Conservation (phyloP, 2,329 filamentous ascomycete species). For the Hypoxylon sp. region DNA sequence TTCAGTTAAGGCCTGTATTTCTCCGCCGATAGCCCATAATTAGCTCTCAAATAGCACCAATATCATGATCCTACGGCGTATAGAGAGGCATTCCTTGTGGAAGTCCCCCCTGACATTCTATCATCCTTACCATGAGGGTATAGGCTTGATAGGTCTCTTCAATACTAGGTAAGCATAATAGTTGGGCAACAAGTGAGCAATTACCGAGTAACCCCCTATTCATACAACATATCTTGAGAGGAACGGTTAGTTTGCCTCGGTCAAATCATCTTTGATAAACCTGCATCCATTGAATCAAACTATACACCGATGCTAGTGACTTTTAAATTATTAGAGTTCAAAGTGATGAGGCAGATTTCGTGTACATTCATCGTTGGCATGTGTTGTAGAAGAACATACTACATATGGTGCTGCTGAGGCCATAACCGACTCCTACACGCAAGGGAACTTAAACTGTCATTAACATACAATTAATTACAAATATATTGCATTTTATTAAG, state of each 20-base stretch:
- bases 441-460: background rate
- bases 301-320: too few species aligned
- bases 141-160: too few species aligned
- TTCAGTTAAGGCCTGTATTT: background rate
- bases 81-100: background rate
- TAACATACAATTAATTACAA: background rate
- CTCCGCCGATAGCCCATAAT: background rate
- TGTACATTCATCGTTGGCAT: background rate
- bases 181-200: too few species aligned
- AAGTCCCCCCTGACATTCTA: background rate
- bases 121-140: background rate
- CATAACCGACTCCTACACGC: background rate
- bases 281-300: too few species aligned
- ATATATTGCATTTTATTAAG: slow-evolving; percentile 1
- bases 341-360: too few species aligned
- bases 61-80: background rate
- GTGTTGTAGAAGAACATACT: background rate
- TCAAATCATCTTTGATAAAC: too few species aligned
- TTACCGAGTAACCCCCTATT: too few species aligned
- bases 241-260: too few species aligned
- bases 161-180: too few species aligned
- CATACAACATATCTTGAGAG: too few species aligned
- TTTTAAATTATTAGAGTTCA: too few species aligned
- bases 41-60: background rate
- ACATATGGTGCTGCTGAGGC: background rate